phyloP scores from a whole-genome alignment of 768 basidiomycete species.

The Melanogaster broomeanus region DNA sequence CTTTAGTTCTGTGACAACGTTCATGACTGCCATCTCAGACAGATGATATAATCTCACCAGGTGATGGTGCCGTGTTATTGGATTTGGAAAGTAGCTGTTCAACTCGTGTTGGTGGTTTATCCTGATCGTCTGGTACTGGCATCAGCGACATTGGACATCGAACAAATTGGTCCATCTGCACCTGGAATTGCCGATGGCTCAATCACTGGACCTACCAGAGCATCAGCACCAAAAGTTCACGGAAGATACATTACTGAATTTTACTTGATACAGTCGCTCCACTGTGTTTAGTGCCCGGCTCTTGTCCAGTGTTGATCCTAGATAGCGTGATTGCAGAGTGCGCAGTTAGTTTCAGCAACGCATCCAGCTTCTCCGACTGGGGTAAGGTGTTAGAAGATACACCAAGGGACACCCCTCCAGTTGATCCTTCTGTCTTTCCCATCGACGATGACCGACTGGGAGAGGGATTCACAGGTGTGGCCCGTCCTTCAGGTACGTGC shows the following conservation, averaged over 20 bases:
- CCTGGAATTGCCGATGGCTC: slow-evolving; percentile 19
- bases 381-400: slow-evolving; percentile 17
- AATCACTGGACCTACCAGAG: slow-evolving; percentile 22
- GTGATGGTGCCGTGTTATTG: neutral
- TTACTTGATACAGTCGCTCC: slow-evolving; percentile 30
- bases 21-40: slow-evolving; percentile 8
- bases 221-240: slow-evolving; percentile 8
- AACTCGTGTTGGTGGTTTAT: slow-evolving; percentile 3
- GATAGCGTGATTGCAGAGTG: slow-evolving; percentile 12
- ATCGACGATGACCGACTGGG: slow-evolving; percentile 42
- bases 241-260: neutral
- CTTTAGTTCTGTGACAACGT: slow-evolving; percentile 14
- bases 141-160: slow-evolving; percentile 9
- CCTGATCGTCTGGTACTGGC: slow-evolving; percentile 11
- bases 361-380: slow-evolving; percentile 25
- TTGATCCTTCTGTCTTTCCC: slow-evolving; percentile 21
- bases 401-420: slow-evolving; percentile 18
- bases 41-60: slow-evolving; percentile 12
- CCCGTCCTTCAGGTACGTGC: slow-evolving; percentile 50
- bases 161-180: slow-evolving; percentile 9
- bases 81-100: neutral
- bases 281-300: slow-evolving; percentile 14
- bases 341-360: slow-evolving; percentile 23
- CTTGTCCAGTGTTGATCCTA: slow-evolving; percentile 2
- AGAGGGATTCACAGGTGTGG: slow-evolving; percentile 35